Evolutionary conservation across 352 stramenopile genomes (phyloP).

Genomic region (Phytophthora colocasiae): DNA sequence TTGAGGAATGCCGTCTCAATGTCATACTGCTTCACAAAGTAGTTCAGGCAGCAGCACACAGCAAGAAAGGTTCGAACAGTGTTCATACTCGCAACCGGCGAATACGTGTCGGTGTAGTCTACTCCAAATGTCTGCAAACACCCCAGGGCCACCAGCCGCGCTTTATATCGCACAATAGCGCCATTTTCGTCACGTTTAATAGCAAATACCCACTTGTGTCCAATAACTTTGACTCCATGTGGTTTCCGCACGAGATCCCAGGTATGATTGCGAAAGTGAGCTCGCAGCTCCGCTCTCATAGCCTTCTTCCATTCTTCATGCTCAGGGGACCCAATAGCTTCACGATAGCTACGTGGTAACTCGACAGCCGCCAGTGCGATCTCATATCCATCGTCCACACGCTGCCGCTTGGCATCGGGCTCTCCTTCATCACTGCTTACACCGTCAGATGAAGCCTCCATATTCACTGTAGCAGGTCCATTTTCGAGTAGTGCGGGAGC

Average conservation of each 20-base stretch:
- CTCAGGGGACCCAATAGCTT: slow-evolving; percentile 19
- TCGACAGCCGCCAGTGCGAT: slow-evolving; percentile 9
- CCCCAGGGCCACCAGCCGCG: slow-evolving; percentile 11
- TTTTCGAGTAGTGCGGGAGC: no score
- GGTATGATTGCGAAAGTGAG: slow-evolving; percentile 21
- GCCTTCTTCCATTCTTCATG: slow-evolving; percentile 17
- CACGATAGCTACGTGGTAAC: slow-evolving; percentile 10
- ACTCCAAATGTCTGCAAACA: slow-evolving; percentile 32
- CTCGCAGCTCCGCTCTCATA: neutral
- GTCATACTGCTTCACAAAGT: neutral
- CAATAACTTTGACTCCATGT: slow-evolving; percentile 6
- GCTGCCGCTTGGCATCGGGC: slow-evolving; percentile 2
- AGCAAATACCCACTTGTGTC: slow-evolving; percentile 20
- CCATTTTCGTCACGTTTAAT: slow-evolving; percentile 28
- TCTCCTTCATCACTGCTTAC: neutral
- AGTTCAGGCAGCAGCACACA: neutral
- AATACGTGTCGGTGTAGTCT: slow-evolving; percentile 36
- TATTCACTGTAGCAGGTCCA: no score
- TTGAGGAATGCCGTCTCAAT: slow-evolving; percentile 29
- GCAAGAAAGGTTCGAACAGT: slow-evolving; percentile 35
- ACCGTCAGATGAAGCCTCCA: neutral
- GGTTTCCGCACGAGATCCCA: slow-evolving; percentile 17
- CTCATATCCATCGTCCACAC: slow-evolving; percentile 7
- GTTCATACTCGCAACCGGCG: slow-evolving; percentile 32
- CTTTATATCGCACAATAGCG: slow-evolving; percentile 33